Base-by-base conservation (phyloP, 78 protist species). In the Dictyostelium citrinum region DNA sequence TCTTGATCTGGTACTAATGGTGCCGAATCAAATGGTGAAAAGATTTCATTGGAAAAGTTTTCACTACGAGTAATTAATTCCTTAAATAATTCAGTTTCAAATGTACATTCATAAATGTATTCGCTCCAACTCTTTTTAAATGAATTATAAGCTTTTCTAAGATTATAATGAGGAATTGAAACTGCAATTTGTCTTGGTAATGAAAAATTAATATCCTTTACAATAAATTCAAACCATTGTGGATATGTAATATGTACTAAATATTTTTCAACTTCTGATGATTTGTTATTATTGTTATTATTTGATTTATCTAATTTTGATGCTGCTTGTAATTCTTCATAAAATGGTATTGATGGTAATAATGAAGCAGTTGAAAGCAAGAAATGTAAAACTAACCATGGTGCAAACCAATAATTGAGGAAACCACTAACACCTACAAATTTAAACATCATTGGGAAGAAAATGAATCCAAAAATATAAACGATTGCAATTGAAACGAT, bases 331-430 rank as follows among this genome's bases (percentile, higher is more conserved):
- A 75, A 41, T 27, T 85, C 81, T 16, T 85, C 92, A 77, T 75
- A 64, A 61, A 85, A 85, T 74, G 92, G 92, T 41, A 85, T 77
- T 7, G 74, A 37, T 74, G 92, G 92, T 20, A 85, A 29, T 58
- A 85, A 45, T 17, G 77, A 75, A 27, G 81, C 67, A 37, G 92
- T 76, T 31, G 92, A 85, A 1, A 76, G 39, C 20, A 85, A 49
- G 80, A 85, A 85, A 61, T 85, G 92, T 31, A 58, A 45, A 22
- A 85, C 43, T 31, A 85, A 76, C 92, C 92, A 85, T 85, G 92
- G 92, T 35, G 92, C 92, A 9, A 85, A 76, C 92, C 92, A 85
- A 72, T 85, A 85, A 55, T 85, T 85, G 20, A 85, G 64, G 80
- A 85, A 58, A 20, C 92, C 92, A 61, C 79, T 60, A 11, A 85